A percentile compares a stretch with the other conserved stretches of the same genome.
Conservation (phyloP, 2,329 filamentous ascomycete genomes). For the Annulohypoxylon truncatum region DNA sequence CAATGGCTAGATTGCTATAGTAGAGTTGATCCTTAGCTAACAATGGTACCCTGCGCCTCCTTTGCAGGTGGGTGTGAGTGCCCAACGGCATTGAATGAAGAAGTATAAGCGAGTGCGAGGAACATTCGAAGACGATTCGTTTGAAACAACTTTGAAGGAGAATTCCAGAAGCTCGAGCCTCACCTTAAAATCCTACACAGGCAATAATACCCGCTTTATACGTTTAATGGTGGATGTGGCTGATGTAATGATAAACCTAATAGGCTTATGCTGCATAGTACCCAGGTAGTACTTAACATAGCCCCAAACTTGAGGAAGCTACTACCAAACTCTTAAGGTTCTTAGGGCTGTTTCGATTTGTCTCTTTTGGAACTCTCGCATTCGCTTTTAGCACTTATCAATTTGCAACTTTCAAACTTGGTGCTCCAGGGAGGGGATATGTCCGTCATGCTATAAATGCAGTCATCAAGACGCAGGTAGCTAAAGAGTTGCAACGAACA, state of each 20-base stretch:
- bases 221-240: neutral
- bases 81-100: neutral
- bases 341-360: neutral
- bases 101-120: slow-evolving; percentile 22
- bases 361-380: neutral
- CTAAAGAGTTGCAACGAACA: slow-evolving; percentile 1
- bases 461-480: neutral
- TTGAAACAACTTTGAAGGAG: neutral
- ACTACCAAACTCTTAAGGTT: neutral
- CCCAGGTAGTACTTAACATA: neutral
- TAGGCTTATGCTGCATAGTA: neutral
- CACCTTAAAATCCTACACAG: slow-evolving; percentile 8
- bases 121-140: neutral
- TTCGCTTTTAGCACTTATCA: neutral
- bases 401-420: neutral
- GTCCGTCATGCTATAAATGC: slow-evolving; percentile 4
- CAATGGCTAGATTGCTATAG: neutral
- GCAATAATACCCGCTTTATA: slow-evolving; percentile 8
- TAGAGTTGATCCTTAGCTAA: neutral
- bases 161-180: slow-evolving; percentile 19
- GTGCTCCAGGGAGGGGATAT: neutral
- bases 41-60: neutral
- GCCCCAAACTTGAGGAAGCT: neutral
- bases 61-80: neutral
- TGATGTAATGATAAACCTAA: slow-evolving; percentile 8